Evolutionary conservation across 768 basidiomycete genomes (phyloP).

Genomic region (Pseudohyphozyma bogoriensis): DNA sequence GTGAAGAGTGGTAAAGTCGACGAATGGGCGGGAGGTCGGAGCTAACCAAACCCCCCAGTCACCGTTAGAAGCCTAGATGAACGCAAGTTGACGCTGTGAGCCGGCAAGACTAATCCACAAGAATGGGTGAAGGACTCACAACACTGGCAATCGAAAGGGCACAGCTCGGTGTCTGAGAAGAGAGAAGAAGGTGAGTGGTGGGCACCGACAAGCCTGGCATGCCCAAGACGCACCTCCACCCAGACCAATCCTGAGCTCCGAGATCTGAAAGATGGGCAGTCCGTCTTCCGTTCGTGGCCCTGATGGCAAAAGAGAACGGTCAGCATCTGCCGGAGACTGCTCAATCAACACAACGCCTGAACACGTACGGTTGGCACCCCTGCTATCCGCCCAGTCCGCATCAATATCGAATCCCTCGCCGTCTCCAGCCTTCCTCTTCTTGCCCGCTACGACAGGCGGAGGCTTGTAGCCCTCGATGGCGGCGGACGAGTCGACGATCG

Average conservation of each 20-base stretch:
- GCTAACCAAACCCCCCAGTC: background rate
- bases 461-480: constrained; percentile 21
- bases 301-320: background rate
- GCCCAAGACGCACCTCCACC: constrained; percentile 25
- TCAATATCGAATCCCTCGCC: constrained; percentile 12
- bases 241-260: constrained; percentile 30
- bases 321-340: too few relatives aligned
- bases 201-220: too few relatives aligned
- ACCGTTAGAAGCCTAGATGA: background rate
- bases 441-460: background rate
- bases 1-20: too few relatives aligned
- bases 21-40: too few relatives aligned
- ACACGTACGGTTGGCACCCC: constrained; percentile 14
- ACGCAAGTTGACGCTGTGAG: background rate
- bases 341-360: too few relatives aligned
- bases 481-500: constrained; percentile 19
- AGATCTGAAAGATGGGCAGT: constrained; percentile 28
- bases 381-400: constrained; percentile 23
- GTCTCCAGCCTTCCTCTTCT: constrained; percentile 10
- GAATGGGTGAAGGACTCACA: constrained; percentile 10
- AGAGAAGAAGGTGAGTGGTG: background rate
- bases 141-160: constrained; percentile 34
- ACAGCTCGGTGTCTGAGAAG: constrained; percentile 25
- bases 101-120: too few relatives aligned
- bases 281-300: constrained; percentile 33